Conservation (phyloP, 2,329 filamentous ascomycete genomes). For the Claviceps digitariae region DNA sequence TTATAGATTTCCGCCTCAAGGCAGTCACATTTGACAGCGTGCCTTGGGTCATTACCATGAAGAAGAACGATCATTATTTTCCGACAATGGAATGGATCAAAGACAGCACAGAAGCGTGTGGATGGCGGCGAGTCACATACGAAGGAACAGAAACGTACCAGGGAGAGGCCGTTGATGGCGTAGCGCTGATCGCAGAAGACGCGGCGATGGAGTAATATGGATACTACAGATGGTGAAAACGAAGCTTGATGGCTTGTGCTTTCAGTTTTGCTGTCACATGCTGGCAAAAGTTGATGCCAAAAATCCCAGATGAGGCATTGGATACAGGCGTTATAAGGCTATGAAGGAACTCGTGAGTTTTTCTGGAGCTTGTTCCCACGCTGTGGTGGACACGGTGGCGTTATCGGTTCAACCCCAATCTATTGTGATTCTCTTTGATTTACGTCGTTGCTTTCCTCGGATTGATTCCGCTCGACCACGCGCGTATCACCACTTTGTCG, state of each 20-base stretch:
- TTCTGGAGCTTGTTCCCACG: slow-evolving; percentile 19
- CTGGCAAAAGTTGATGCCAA: slow-evolving; percentile 8
- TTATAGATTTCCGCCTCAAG: slow-evolving; percentile 78
- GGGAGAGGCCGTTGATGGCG: slow-evolving; percentile 40
- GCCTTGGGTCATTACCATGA: slow-evolving; percentile 99
- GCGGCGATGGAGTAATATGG: slow-evolving; percentile 26
- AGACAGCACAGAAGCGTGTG: slow-evolving; percentile 42
- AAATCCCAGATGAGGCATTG: slow-evolving; percentile 8
- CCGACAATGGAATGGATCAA: slow-evolving; percentile 59
- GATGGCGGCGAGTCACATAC: slow-evolving; percentile 51
- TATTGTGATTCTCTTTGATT: background rate
- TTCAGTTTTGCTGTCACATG: background rate
- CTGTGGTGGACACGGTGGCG: slow-evolving; percentile 1
- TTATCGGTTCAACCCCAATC: background rate
- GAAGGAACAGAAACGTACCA: slow-evolving; percentile 38
- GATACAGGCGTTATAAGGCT: slow-evolving; percentile 20
- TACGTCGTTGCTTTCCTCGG: background rate
- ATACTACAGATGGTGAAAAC: background rate
- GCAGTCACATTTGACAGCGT: slow-evolving; percentile 98
- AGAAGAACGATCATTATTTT: slow-evolving; percentile 98
- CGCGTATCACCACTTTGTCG: background rate
- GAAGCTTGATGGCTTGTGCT: background rate
- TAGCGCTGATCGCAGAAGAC: slow-evolving; percentile 28
- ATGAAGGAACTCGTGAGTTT: slow-evolving; percentile 19
- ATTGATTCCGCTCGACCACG: slow-evolving; percentile 1